Percentiles rank a stretch among this genome's conserved stretches.
Conservation (phyloP, 1,139 yeast species). For the Scheffersomyces lignicola region DNA sequence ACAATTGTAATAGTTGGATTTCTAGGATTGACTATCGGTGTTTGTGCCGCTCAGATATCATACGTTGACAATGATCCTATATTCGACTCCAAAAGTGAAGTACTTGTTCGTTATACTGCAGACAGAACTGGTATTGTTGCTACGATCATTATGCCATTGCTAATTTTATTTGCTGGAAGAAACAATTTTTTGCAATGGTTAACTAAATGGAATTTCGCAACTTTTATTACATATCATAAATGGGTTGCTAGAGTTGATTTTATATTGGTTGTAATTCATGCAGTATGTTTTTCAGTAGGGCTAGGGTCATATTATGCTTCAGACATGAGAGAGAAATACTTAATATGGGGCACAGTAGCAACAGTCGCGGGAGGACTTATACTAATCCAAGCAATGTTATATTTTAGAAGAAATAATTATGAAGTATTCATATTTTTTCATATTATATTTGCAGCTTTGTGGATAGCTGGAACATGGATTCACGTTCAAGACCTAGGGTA, state of each 20-base stretch:
- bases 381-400: constrained; percentile 37
- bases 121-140: constrained; percentile 37
- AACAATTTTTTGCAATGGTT: constrained; percentile 44
- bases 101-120: constrained; percentile 28
- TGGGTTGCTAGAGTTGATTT: constrained; percentile 38
- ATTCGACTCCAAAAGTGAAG: constrained; percentile 15
- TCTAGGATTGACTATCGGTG: constrained; percentile 43
- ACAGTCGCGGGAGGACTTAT: constrained; percentile 35
- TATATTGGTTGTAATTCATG: constrained; percentile 31
- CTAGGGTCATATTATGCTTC: constrained; percentile 13
- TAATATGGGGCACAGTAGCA: constrained; percentile 34
- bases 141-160: constrained; percentile 30
- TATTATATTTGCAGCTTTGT: constrained; percentile 40
- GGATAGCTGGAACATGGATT: constrained; percentile 42
- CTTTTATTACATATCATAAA: constrained; percentile 37
- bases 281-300: constrained; percentile 36
- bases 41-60: constrained; percentile 23
- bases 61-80: constrained; percentile 25
- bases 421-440: constrained; percentile 44
- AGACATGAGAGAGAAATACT: constrained; percentile 19
- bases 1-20: constrained; percentile 30
- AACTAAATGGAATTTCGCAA: constrained; percentile 38
- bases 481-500: constrained; percentile 45
- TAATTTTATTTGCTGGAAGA: constrained; percentile 44
- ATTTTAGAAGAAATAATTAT: constrained; percentile 42